phyloP scores from a whole-genome alignment of 2,329 filamentous ascomycete species.

The Plectosphaerella plurivora region DNA sequence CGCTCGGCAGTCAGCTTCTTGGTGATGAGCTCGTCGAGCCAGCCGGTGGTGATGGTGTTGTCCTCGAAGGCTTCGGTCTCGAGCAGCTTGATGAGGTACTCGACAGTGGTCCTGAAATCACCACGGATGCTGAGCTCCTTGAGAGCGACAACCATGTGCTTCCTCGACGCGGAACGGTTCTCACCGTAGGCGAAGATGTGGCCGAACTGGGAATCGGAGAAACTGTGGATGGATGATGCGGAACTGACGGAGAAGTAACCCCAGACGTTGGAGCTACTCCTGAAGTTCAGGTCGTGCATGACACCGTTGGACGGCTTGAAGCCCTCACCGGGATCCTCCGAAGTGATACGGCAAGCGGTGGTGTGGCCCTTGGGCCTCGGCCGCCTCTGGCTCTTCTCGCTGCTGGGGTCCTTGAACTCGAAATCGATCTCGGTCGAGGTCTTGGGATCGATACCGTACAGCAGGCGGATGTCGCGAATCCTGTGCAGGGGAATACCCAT shows the following conservation, averaged over 20 bases:
- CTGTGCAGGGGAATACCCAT: slow-evolving; percentile 97
- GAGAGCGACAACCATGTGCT: slow-evolving; percentile 98
- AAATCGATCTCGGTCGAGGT: slow-evolving; percentile 88
- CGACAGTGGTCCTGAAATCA: slow-evolving; percentile 97
- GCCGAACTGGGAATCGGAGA: slow-evolving; percentile 97
- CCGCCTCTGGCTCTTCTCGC: slow-evolving; percentile 77
- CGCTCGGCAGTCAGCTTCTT: slow-evolving; percentile 96
- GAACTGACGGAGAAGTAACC: slow-evolving; percentile 99
- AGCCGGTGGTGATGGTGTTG: slow-evolving; percentile 98
- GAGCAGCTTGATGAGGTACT: slow-evolving; percentile 97
- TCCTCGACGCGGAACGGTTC: slow-evolving; percentile 90
- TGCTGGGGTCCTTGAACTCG: slow-evolving; percentile 85
- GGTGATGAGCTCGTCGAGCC: slow-evolving; percentile 97
- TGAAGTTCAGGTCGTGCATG: slow-evolving; percentile 98
- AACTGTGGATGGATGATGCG: slow-evolving; percentile 95
- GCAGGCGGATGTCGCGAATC: slow-evolving; percentile 90
- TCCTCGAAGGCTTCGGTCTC: slow-evolving; percentile 98
- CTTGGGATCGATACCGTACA: slow-evolving; percentile 94
- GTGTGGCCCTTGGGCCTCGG: slow-evolving; percentile 94
- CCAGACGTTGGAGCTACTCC: slow-evolving; percentile 98
- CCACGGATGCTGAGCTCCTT: slow-evolving; percentile 99
- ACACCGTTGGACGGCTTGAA: slow-evolving; percentile 99
- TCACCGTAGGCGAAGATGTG: slow-evolving; percentile 99
- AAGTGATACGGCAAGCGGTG: slow-evolving; percentile 98
- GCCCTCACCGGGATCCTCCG: slow-evolving; percentile 95